These are phyloP conservation scores for Fusarium caatingaense DNA, from an alignment of 2,329 filamentous ascomycete genomes.

Conservation along the genomic window DNA sequence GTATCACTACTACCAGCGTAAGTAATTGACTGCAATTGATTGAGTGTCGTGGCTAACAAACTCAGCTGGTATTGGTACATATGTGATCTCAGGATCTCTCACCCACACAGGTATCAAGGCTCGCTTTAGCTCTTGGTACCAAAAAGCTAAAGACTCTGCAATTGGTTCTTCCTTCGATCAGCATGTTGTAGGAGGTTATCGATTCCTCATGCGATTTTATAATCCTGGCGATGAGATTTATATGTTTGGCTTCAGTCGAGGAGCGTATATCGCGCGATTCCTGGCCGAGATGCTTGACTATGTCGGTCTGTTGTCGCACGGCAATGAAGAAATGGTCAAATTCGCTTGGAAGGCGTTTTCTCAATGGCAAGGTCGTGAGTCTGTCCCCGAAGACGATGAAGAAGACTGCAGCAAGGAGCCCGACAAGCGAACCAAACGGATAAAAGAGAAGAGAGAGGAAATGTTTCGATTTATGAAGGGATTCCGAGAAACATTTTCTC, in stretches of 20 bases:
- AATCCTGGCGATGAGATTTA: constrained; percentile 73
- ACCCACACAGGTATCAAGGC: constrained; percentile 67
- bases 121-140: constrained; percentile 73
- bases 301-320: constrained; percentile 80
- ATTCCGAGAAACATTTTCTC: constrained; percentile 83
- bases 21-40: constrained; percentile 37
- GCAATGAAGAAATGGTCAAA: constrained; percentile 85
- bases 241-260: constrained; percentile 80
- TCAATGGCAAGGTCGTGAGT: constrained; percentile 74
- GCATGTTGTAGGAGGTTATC: constrained; percentile 86
- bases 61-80: constrained; percentile 77
- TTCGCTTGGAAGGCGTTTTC: constrained; percentile 88
- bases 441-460: constrained; percentile 57
- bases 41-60: constrained; percentile 3
- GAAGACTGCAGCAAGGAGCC: not conserved
- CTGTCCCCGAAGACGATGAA: constrained; percentile 55
- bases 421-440: constrained; percentile 54
- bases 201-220: constrained; percentile 81
- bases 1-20: constrained; percentile 73
- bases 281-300: constrained; percentile 87
- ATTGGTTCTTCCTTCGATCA: constrained; percentile 83
- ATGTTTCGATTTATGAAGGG: constrained; percentile 81
- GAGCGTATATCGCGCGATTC: constrained; percentile 79
- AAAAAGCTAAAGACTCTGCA: constrained; percentile 81
- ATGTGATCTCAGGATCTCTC: constrained; percentile 70